phyloP scores from a whole-genome alignment of 23 red algal genomes.

The Rhodosorus marinus region DNA sequence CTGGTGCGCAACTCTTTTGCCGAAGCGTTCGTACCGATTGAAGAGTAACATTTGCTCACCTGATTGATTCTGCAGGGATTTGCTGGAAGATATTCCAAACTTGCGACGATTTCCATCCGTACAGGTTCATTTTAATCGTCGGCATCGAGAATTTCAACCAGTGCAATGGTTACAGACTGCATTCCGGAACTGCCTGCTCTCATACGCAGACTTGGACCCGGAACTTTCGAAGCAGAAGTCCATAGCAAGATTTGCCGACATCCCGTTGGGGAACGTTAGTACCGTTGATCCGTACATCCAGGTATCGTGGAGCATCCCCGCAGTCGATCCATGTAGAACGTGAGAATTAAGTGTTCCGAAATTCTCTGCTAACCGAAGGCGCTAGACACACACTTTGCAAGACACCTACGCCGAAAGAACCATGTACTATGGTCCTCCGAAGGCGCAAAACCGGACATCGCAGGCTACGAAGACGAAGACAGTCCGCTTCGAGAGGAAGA shows the following conservation, averaged over 20 bases:
- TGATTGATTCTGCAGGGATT: not conserved
- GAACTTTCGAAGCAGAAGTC: conserved; percentile 17
- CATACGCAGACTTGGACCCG: conserved; percentile 13
- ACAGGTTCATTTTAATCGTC: conserved; percentile 11
- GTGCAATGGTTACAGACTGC: conserved; percentile 47
- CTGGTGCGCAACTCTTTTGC: too few species aligned
- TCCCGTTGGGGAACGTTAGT: conserved; percentile 60
- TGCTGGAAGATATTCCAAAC: conserved; percentile 1
- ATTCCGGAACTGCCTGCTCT: conserved; percentile 6
- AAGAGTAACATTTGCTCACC: not conserved
- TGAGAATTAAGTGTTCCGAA: conserved; percentile 9
- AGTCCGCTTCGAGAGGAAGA: not conserved
- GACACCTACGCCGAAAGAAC: not conserved
- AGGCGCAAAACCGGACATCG: not conserved
- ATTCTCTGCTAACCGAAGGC: conserved; percentile 33
- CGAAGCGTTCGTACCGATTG: too few species aligned
- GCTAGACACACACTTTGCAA: conserved; percentile 25
- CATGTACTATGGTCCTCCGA: not conserved
- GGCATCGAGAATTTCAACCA: conserved; percentile 32
- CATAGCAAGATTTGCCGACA: conserved; percentile 25
- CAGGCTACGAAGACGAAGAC: not conserved
- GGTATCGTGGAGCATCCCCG: conserved; percentile 32
- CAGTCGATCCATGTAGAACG: conserved; percentile 27
- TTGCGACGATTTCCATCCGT: conserved; percentile 21
- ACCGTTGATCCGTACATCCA: conserved; percentile 28